Evolutionary conservation across 169 alveolate species (phyloP).

Genomic region (Sarcocystis neurona): DNA sequence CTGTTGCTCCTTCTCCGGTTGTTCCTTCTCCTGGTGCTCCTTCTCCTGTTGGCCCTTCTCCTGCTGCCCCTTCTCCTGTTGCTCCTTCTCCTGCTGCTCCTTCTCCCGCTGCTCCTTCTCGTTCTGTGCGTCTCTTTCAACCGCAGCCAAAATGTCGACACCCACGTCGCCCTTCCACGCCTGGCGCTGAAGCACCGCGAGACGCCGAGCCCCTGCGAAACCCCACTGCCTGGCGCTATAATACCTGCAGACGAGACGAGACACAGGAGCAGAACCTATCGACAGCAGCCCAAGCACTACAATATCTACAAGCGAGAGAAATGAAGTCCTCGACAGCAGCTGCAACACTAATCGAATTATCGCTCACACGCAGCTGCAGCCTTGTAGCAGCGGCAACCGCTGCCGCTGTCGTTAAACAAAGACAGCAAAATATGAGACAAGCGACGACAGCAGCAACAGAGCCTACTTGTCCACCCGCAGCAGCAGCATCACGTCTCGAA

Average conservation of each 20-base stretch:
- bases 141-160: conserved; percentile 10
- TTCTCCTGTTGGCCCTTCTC: neutral
- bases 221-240: conserved; percentile 49
- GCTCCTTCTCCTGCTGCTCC: neutral
- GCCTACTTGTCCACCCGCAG: no score
- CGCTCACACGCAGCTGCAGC: neutral
- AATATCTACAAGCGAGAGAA: neutral
- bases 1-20: neutral
- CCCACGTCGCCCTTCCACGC: conserved; percentile 48
- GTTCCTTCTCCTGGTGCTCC: neutral
- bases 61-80: neutral
- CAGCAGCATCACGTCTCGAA: no score
- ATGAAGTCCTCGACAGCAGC: neutral
- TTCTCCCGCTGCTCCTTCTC: neutral
- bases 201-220: conserved; percentile 43
- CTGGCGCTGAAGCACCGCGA: conserved; percentile 52
- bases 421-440: no score
- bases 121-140: neutral
- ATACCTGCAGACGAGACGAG: neutral
- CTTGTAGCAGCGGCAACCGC: no score
- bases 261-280: neutral
- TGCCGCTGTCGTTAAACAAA: no score
- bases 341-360: neutral
- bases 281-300: neutral
- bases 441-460: no score